Percentiles rank a stretch among this genome's conserved stretches.
These are phyloP conservation scores for Akanthomyces muscarius DNA, from an alignment of 2,329 filamentous ascomycete genomes.

Conservation along the genomic window DNA sequence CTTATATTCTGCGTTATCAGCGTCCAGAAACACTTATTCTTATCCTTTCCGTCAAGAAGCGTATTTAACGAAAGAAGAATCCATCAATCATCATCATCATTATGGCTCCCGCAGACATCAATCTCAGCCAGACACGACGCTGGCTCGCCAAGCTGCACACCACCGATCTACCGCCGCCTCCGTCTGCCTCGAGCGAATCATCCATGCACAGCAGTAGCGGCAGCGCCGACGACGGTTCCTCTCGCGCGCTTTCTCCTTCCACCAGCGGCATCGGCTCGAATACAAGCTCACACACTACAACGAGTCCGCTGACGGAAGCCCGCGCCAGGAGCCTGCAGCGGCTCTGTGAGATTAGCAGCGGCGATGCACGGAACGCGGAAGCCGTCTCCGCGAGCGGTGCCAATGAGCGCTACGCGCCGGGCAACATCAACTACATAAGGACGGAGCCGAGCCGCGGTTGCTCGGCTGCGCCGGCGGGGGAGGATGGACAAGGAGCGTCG, in stretches of 20 bases:
- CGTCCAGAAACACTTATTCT: background rate
- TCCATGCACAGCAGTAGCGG: slow-evolving; percentile 2
- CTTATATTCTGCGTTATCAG: too few species aligned
- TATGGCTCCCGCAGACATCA: slow-evolving; percentile 6
- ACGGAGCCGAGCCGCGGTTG: background rate
- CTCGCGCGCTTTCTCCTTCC: background rate
- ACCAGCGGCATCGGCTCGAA: background rate
- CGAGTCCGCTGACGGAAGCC: background rate
- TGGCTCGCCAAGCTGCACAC: slow-evolving; percentile 15
- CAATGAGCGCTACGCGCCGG: background rate
- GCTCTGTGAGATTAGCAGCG: slow-evolving; percentile 6
- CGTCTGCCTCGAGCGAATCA: background rate
- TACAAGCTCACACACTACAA: background rate
- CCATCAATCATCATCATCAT: background rate
- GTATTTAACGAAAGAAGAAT: too few species aligned
- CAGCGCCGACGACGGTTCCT: background rate
- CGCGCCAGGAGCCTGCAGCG: slow-evolving; percentile 12
- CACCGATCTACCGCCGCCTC: background rate
- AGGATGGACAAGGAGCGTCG: too few species aligned
- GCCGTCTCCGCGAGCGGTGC: background rate
- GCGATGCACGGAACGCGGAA: background rate
- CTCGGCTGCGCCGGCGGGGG: background rate
- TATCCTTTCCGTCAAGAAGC: background rate
- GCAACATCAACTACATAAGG: slow-evolving; percentile 8
- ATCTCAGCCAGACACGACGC: slow-evolving; percentile 8